Percentiles rank a stretch among this genome's conserved stretches.
These are phyloP conservation scores for Stemphylium lycopersici DNA, from an alignment of 2,329 filamentous ascomycete genomes.

Conservation along the genomic window DNA sequence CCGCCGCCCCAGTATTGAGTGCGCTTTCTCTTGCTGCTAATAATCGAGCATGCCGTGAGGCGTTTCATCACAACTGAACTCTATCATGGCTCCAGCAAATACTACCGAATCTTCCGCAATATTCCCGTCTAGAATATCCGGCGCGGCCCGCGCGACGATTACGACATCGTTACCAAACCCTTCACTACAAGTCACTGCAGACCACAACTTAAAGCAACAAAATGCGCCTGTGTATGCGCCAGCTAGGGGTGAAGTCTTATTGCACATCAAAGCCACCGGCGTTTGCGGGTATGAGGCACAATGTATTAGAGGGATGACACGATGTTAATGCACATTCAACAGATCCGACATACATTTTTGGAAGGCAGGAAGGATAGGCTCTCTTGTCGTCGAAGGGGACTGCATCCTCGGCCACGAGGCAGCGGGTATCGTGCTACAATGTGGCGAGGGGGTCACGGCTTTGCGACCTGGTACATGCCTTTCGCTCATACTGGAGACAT, in stretches of 20 bases:
- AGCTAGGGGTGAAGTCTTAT: conserved; percentile 59
- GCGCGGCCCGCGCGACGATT: conserved; percentile 17
- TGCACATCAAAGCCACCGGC: conserved; percentile 68
- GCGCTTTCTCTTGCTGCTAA: background rate
- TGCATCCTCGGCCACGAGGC: conserved; percentile 71
- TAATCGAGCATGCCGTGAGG: background rate
- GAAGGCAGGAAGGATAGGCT: conserved; percentile 68
- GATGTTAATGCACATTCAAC: background rate
- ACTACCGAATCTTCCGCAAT: conserved; percentile 8
- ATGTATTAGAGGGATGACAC: fast-evolving
- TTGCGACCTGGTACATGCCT: conserved; percentile 53
- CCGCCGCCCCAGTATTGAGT: background rate
- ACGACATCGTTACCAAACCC: conserved; percentile 54
- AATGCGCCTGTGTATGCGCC: conserved; percentile 65
- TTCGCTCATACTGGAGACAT: background rate
- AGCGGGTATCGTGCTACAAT: conserved; percentile 64
- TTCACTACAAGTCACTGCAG: conserved; percentile 64
- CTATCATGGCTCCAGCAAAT: conserved; percentile 2
- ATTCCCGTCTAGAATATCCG: conserved; percentile 16
- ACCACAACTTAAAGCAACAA: conserved; percentile 63
- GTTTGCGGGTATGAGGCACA: conserved; percentile 63
- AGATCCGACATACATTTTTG: conserved; percentile 73
- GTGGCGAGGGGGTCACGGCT: conserved; percentile 61
- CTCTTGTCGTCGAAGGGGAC: conserved; percentile 66
- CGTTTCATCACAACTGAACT: conserved; percentile 2